Base-by-base conservation (phyloP, 2,329 filamentous ascomycete species). In the Aspergillus sp. region DNA sequence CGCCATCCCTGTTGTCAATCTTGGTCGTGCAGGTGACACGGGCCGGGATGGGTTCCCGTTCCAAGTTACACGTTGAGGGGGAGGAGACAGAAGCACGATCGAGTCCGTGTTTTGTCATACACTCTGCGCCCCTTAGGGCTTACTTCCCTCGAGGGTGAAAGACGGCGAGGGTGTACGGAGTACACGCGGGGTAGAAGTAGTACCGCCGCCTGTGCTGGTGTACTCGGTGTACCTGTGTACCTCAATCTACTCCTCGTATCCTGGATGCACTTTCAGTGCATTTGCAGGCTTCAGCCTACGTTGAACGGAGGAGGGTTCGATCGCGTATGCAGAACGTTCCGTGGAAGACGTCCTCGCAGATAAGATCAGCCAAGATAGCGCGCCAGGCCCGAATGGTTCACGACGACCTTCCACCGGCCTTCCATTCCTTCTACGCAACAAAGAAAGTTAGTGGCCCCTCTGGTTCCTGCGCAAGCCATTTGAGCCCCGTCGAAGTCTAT, bases 381-480 rank as follows among this genome's bases (percentile, higher is more conserved):
- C 34, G 11, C 20, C n/a, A 43, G 40, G 17, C n/a, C n/a, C n/a
- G 40, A 17, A 38, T 29, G 17, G 43, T 45, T 31, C 23, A 13
- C 16, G 40, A 31, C 34, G 31, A n/a, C 25, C 29, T 46, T 32
- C 16, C 16, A 46, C 16, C 16, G 20, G 32, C 23, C 25, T 31
- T 31, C 23, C 40, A 42, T 21, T 17, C 40, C 40, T 42, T 42
- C 19, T 23, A 46, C 25, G 31, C 16, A 48, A 59, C 48, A 58
- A 61, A 57, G 50, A 50, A 61, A 53, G 20, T 47, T 17, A 47
- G 25, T 55, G 56, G 54, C 50, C 52, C 43, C 44, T 56, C 23
- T 31, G 36, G 64, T 64, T 64, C 59, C 59, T 66, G 63, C 60
- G 57, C 54, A 61, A 54, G 54, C 47, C 56, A 58, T 57, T 48